phyloP scores from a whole-genome alignment of 1,139 yeast species.

The Zygotorulaspora mrakii region DNA sequence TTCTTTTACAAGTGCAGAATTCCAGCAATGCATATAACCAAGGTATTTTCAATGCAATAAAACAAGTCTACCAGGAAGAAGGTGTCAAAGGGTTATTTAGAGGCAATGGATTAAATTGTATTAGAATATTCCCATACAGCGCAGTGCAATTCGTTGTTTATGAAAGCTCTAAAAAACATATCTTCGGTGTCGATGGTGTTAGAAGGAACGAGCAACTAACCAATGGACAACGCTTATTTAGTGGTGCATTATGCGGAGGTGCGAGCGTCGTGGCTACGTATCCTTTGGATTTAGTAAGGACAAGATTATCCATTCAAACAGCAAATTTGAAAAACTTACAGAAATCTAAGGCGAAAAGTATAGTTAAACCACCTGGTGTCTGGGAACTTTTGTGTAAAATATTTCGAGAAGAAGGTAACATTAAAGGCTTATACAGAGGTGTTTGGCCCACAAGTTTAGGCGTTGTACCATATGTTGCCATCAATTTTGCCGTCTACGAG shows the following conservation, averaged over 20 bases:
- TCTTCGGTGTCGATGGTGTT: slow-evolving; percentile 41
- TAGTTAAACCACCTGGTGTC: slow-evolving; percentile 62
- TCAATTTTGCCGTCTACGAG: slow-evolving; percentile 89
- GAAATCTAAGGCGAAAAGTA: slow-evolving; percentile 41
- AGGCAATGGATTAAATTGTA: slow-evolving; percentile 86
- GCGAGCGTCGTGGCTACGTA: slow-evolving; percentile 80
- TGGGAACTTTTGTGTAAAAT: slow-evolving; percentile 54
- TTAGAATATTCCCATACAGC: slow-evolving; percentile 86
- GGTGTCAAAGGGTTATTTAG: slow-evolving; percentile 85
- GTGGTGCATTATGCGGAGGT: slow-evolving; percentile 82
- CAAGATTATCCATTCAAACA: slow-evolving; percentile 84
- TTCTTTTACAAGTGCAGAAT: slow-evolving; percentile 84
- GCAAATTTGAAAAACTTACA: slow-evolving; percentile 60
- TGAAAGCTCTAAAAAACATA: slow-evolving; percentile 58
- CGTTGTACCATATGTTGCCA: slow-evolving; percentile 93
- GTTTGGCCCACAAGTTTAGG: slow-evolving; percentile 85
- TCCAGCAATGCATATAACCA: slow-evolving; percentile 50
- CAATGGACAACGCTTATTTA: slow-evolving; percentile 56
- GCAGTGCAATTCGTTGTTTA: slow-evolving; percentile 92
- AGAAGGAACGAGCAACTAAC: slow-evolving; percentile 40
- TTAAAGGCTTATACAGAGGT: slow-evolving; percentile 76
- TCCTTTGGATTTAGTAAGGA: slow-evolving; percentile 87
- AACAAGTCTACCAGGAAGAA: slow-evolving; percentile 81
- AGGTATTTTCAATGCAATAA: slow-evolving; percentile 74
- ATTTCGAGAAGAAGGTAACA: slow-evolving; percentile 75